Conservation (phyloP, 1,284 basidiomycete species). For the Melampsora americana region DNA sequence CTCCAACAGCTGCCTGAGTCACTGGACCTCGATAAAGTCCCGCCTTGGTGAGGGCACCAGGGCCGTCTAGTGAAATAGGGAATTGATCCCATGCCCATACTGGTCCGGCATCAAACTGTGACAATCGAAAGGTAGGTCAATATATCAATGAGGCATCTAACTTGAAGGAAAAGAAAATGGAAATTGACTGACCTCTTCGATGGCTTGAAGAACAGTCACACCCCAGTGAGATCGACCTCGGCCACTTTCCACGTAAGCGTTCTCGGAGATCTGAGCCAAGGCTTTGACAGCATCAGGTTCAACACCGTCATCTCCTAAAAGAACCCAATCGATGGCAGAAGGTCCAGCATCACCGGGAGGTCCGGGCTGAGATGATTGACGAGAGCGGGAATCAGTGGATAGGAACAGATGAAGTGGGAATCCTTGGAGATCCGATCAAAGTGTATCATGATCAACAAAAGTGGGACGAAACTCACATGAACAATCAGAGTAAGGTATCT, state of each 20-base stretch:
- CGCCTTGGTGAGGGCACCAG: conserved; percentile 55
- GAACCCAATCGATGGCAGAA: conserved; percentile 57
- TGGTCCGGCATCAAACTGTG: conserved; percentile 57
- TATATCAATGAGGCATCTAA: not conserved
- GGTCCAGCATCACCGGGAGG: conserved; percentile 58
- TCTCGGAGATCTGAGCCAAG: conserved; percentile 51
- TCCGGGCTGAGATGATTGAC: conserved; percentile 51
- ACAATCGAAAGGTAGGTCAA: not conserved
- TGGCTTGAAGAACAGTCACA: conserved; percentile 54
- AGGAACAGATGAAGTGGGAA: too few species aligned
- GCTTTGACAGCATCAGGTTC: conserved; percentile 51
- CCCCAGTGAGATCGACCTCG: conserved; percentile 55
- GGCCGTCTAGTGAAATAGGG: conserved; percentile 44
- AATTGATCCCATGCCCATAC: conserved; percentile 59
- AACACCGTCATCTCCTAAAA: conserved; percentile 56
- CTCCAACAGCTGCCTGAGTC: conserved; percentile 54
- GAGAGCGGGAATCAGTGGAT: not conserved
- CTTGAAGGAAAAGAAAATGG: not conserved
- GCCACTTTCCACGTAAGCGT: conserved; percentile 28
- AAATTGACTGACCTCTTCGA: conserved; percentile 33
- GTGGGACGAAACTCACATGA: conserved; percentile 48
- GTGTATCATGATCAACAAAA: not conserved
- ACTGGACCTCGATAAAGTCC: conserved; percentile 56
- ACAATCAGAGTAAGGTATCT: conserved; percentile 57
- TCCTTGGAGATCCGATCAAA: too few species aligned